Base-by-base conservation (phyloP, 2,329 filamentous ascomycete species). In the Davidsoniella australis region DNA sequence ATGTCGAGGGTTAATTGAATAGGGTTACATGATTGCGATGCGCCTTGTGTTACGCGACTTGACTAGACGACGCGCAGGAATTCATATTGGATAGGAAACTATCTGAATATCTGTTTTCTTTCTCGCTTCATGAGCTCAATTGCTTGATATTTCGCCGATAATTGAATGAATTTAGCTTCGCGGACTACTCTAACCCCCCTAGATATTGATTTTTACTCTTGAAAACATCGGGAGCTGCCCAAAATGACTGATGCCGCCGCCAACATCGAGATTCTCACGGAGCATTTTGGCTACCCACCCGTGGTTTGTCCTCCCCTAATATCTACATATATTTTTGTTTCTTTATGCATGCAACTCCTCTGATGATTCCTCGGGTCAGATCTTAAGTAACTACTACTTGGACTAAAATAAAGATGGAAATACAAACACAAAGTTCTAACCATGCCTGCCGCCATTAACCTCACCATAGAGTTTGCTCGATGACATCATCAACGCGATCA, bases 401-500 rank as follows among this genome's bases (percentile, higher is more conserved):
- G 8, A 33, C 10, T 12, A 33, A 3, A 33, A 12, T 33, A 33
- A 33, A 33, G 26, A 29, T 29, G 10, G 10, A 29, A 36, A 37
- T 12, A 17, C 9, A 14, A 37, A 16, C 8, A 33, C 8, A 33
- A 33, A 33, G 26, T 33, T 33, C 26, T 33, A 33, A 33, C 26
- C 38, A 20, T 16, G 20, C 39, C 24, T 17, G n/a, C 40, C 45
- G 41, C 37, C 18, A 48, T 45, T 48, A 48, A 20, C 41, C 41
- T 26, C 50, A 41, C 36, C 38, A 10, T 16, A 94, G 88, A 84
- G 84, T 54, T 77, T 98, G 40, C 82, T 98, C 60, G 91, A 98
- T 75, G 89, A 96, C 66, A 88, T 96, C 58, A 94, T 96, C 68
- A 95, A 96, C 70, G 84, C 82, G 49, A 79, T 95, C 64, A 98